These are phyloP conservation scores for Mikania micrantha DNA, from an alignment of 129 eudicot species.

Conservation along the genomic window DNA sequence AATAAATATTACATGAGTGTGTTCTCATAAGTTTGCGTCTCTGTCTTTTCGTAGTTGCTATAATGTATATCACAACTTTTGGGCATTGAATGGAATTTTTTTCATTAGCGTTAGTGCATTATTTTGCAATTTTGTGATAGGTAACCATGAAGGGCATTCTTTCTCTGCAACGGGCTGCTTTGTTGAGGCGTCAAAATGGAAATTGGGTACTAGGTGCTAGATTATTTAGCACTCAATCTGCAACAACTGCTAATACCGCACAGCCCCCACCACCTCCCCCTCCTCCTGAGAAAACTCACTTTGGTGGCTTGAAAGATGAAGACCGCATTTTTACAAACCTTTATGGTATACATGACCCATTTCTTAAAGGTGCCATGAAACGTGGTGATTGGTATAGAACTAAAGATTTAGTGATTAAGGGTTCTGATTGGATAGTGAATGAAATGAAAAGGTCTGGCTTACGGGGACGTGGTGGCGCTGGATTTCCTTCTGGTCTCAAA, in stretches of 20 bases:
- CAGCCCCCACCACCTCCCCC: constrained; percentile 68
- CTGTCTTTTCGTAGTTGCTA: not conserved
- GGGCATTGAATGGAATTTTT: not conserved
- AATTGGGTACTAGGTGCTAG: constrained; percentile 39
- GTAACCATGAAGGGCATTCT: constrained; percentile 75
- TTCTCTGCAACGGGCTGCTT: constrained; percentile 53
- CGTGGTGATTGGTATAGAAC: constrained; percentile 98
- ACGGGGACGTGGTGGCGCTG: constrained; percentile 99
- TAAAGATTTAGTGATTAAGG: constrained; percentile 87
- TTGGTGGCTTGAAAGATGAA: constrained; percentile 95
- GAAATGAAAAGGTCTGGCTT: constrained; percentile 97
- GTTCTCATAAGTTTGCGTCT: not conserved
- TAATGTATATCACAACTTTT: not conserved
- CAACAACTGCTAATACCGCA: constrained; percentile 68
- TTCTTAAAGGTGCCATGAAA: constrained; percentile 95
- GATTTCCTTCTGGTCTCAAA: constrained; percentile 94
- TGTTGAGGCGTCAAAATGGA: constrained; percentile 39
- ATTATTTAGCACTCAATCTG: constrained; percentile 77
- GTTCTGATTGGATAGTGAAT: constrained; percentile 88
- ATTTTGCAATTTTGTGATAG: constrained; percentile 21
- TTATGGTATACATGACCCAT: constrained; percentile 86
- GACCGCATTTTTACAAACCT: constrained; percentile 92
- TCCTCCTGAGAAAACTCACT: constrained; percentile 92
- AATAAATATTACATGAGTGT: not conserved
- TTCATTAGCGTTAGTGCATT: not conserved